These are phyloP conservation scores for Tylopilus subfusipes DNA, from an alignment of 768 basidiomycete genomes.

Conservation along the genomic window DNA sequence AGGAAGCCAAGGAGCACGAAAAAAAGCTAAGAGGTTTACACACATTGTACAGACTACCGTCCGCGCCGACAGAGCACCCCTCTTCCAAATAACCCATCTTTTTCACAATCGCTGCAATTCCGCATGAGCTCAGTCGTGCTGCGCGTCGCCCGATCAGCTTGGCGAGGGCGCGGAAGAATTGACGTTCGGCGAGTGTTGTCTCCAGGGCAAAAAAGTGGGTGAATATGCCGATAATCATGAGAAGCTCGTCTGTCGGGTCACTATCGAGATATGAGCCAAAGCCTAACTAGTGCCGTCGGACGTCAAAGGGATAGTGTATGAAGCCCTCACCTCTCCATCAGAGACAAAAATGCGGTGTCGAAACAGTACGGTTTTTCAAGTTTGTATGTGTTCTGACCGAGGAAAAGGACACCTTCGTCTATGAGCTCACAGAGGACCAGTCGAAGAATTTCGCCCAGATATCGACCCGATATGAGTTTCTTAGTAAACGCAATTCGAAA, in stretches of 20 bases:
- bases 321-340: constrained; percentile 82
- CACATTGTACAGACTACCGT: constrained; percentile 94
- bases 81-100: constrained; percentile 94
- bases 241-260: constrained; percentile 93
- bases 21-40: constrained; percentile 21
- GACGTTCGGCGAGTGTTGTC: constrained; percentile 93
- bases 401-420: constrained; percentile 94
- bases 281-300: background rate
- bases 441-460: constrained; percentile 95
- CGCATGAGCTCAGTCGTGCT: constrained; percentile 88
- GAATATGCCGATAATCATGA: constrained; percentile 97
- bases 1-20: background rate
- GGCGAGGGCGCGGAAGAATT: constrained; percentile 94
- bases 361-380: constrained; percentile 89
- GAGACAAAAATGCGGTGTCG: constrained; percentile 94
- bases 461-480: constrained; percentile 96
- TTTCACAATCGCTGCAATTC: constrained; percentile 93
- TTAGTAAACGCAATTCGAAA: constrained; percentile 17
- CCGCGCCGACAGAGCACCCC: constrained; percentile 85
- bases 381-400: constrained; percentile 98
- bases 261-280: constrained; percentile 36
- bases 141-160: constrained; percentile 86
- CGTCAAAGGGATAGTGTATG: background rate
- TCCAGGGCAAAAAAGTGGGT: constrained; percentile 95
- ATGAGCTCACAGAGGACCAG: constrained; percentile 93